These are phyloP conservation scores for Eucalyptus tenuipes DNA, from an alignment of 345 rosid species.

Conservation along the genomic window DNA sequence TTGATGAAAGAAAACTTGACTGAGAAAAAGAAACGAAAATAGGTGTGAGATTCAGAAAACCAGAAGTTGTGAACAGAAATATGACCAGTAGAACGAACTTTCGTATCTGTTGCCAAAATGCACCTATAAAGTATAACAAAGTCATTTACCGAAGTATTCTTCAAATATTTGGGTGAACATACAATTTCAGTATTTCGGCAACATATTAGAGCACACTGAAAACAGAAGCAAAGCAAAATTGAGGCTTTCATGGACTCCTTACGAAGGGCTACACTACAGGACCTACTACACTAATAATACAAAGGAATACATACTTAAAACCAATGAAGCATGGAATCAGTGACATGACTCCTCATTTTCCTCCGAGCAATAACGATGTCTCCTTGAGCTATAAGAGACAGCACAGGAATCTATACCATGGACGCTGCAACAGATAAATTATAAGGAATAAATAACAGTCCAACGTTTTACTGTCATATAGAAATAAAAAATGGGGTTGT, in stretches of 20 bases:
- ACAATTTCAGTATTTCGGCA: not conserved
- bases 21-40: not conserved
- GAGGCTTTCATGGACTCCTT: not conserved
- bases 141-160: not conserved
- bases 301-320: not conserved
- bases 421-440: not conserved
- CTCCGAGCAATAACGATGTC: not conserved
- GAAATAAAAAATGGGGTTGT: not conserved
- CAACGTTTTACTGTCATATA: not conserved
- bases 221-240: not conserved
- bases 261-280: not conserved
- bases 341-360: not conserved
- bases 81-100: not conserved
- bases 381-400: not conserved
- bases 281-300: not conserved
- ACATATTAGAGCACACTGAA: not conserved
- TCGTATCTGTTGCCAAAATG: not conserved
- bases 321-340: not conserved
- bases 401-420: not conserved
- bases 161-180: not conserved
- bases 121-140: not conserved
- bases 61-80: not conserved
- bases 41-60: not conserved
- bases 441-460: not conserved
- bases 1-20: not conserved